phyloP scores from a whole-genome alignment of 495 filamentous ascomycete species.

The Penicillium fimorum region DNA sequence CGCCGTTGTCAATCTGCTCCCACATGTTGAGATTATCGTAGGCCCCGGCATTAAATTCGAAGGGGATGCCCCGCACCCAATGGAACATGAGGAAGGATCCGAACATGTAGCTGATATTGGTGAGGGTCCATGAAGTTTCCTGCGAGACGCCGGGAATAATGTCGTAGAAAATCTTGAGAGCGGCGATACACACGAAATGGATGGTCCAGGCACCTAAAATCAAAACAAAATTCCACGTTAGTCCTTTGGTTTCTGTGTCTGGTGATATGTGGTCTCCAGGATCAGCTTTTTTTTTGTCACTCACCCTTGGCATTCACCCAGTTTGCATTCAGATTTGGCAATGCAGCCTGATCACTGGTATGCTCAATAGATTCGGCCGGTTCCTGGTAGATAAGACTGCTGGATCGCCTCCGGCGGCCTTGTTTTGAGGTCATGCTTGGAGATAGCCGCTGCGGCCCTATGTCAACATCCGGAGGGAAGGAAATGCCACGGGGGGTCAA shows the following conservation, averaged over 20 bases:
- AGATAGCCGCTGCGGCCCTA: slow-evolving; percentile 53
- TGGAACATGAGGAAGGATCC: slow-evolving; percentile 99
- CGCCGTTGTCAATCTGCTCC: slow-evolving; percentile 99
- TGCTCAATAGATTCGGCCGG: slow-evolving; percentile 92
- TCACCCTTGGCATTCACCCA: slow-evolving; percentile 99
- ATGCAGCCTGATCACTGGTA: slow-evolving; percentile 87
- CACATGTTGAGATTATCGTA: slow-evolving; percentile 99
- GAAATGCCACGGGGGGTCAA: slow-evolving; percentile 76
- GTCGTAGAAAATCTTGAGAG: slow-evolving; percentile 92
- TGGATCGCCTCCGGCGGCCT: slow-evolving; percentile 83
- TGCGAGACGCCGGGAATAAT: slow-evolving; percentile 92
- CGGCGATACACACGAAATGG: slow-evolving; percentile 85
- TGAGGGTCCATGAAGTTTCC: slow-evolving; percentile 97
- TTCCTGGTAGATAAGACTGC: slow-evolving; percentile 94
- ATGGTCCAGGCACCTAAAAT: slow-evolving; percentile 89
- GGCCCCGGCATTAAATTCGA: slow-evolving; percentile 98
- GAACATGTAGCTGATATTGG: slow-evolving; percentile 98
- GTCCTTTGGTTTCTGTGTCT: slow-evolving; percentile 11
- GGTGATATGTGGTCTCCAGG: slow-evolving; percentile 14
- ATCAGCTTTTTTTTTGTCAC: slow-evolving; percentile 23
- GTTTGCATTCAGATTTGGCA: slow-evolving; percentile 94
- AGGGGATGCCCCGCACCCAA: slow-evolving; percentile 94
- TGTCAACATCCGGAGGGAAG: slow-evolving; percentile 73
- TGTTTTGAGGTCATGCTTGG: slow-evolving; percentile 60
- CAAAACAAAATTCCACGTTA: not conserved